Percentiles rank a stretch among this genome's conserved stretches.
Evolutionary conservation across 495 filamentous ascomycete genomes (phyloP).

Genomic region (Neurospora africana): DNA sequence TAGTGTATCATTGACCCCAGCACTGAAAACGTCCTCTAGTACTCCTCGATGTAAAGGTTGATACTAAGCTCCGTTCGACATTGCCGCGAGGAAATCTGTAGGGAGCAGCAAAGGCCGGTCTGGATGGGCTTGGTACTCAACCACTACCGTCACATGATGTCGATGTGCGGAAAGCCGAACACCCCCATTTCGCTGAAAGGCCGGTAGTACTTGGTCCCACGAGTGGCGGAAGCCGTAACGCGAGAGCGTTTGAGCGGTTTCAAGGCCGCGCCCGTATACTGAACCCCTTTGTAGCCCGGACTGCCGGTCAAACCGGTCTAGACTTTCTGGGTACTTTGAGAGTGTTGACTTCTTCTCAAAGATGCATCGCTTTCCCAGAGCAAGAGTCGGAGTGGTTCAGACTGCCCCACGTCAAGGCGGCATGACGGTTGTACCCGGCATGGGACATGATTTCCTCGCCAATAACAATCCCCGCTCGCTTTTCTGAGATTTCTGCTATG

Average conservation of each 20-base stretch:
- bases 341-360: background rate
- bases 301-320: background rate
- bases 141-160: background rate
- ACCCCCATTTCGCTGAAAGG: background rate
- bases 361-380: background rate
- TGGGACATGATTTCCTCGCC: background rate
- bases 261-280: background rate
- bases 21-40: background rate
- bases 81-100: background rate
- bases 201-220: background rate
- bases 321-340: background rate
- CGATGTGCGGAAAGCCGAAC: background rate
- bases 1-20: background rate
- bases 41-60: background rate
- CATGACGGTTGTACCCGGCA: background rate
- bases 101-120: background rate
- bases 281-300: background rate
- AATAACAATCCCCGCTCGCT: constrained; percentile 1
- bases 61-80: background rate
- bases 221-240: background rate
- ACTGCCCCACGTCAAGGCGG: background rate
- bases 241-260: background rate
- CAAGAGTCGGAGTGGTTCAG: background rate
- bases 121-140: background rate
- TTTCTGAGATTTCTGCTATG: background rate